Base-by-base conservation (phyloP, 2,329 filamentous ascomycete genomes). In the Aspergillus sojae region DNA sequence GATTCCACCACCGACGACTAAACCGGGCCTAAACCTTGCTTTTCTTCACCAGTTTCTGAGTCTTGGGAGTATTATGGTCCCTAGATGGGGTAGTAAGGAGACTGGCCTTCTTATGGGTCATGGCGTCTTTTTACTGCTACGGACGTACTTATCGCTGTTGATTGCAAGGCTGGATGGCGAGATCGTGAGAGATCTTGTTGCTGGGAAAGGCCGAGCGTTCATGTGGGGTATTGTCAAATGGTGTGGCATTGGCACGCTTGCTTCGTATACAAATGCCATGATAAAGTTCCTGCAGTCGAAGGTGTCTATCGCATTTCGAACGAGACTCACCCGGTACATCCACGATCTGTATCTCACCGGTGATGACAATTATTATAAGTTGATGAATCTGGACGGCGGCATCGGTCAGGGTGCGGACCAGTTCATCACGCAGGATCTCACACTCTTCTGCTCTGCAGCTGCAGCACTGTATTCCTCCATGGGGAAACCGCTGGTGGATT, bases 271-370 rank as follows among this genome's bases (percentile, higher is more conserved):
- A 57, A 99, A 99, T 78, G 93, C 94, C 60, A 97, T 96, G 91
- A 99, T 99, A 84, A 98, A 98, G 79, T 99, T 92, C 80, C 85
- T 99, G 66, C 94, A 99, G 79, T 94, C 92, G 57, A 99, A 99
- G 82, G 93, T 99, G 60, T 97, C 94, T 7, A 99, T 99, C 69
- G 94, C 96, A 39, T 99, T 99, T 85, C 89, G 95, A 48, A 99
- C 95, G 5, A 88, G 95, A 12, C 84, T 99, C 16, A 99, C 95
- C 2, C 85, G 95, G 70, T 99, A 99, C 77, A 97, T 99, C 60
- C 95, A 99, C 78, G 95, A 99, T 73, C 82, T 99, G 10, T 99
- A 99, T 73, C 86, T 99, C 19, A 97, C 96, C 76, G 91, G 96
- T 62, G 93, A 95, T 70, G 87, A 97, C 67, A 97, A 96, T 74